These are phyloP conservation scores for Fusarium siculi DNA, from an alignment of 2,329 filamentous ascomycete genomes.

Conservation along the genomic window DNA sequence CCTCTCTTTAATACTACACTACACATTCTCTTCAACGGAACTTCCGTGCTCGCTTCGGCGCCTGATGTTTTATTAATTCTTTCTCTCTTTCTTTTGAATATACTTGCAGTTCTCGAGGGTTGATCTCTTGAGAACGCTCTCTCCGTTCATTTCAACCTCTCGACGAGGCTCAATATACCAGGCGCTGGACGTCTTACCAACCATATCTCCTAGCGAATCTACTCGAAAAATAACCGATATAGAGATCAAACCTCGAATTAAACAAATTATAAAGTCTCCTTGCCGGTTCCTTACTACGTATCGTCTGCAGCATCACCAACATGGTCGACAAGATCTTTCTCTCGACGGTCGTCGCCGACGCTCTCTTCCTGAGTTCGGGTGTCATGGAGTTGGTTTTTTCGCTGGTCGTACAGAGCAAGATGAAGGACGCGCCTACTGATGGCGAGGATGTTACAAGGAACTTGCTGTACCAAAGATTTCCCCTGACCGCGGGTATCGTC, in stretches of 20 bases:
- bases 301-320: conserved; percentile 10
- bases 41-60: conserved; percentile 30
- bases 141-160: conserved; percentile 36
- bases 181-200: conserved; percentile 43
- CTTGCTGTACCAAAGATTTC: conserved; percentile 64
- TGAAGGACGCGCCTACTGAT: conserved; percentile 55
- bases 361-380: conserved; percentile 64
- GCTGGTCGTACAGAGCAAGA: conserved; percentile 61
- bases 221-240: conserved; percentile 3
- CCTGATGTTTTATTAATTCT: conserved; percentile 5
- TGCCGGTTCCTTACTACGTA: neutral
- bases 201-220: conserved; percentile 5
- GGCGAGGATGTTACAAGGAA: conserved; percentile 62
- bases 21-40: conserved; percentile 21
- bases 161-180: conserved; percentile 34
- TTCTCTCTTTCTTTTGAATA: conserved; percentile 21
- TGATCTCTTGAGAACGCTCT: conserved; percentile 27
- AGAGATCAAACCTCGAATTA: neutral
- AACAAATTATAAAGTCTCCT: neutral
- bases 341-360: conserved; percentile 59
- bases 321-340: conserved; percentile 68
- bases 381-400: conserved; percentile 66
- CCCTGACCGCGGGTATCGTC: conserved; percentile 73
- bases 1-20: conserved; percentile 27
- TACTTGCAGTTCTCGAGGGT: conserved; percentile 20